phyloP scores from a whole-genome alignment of 768 basidiomycete species.

The Cubamyces lactineus region DNA sequence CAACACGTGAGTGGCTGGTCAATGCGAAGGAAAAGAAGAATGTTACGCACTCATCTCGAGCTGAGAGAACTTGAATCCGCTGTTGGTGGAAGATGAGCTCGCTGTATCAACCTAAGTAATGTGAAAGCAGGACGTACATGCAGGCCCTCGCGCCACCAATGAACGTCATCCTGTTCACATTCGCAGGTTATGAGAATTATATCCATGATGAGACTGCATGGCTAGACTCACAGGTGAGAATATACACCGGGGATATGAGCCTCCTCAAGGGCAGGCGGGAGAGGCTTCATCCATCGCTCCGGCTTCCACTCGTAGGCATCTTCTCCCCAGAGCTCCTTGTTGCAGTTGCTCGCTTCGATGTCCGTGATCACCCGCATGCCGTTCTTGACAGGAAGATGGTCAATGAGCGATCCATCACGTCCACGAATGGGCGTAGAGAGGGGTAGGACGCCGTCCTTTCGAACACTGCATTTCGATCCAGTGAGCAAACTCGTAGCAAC shows the following conservation, averaged over 20 bases:
- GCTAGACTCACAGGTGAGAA: slow-evolving; percentile 14
- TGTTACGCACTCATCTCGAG: slow-evolving; percentile 27
- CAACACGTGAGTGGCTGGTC: not conserved
- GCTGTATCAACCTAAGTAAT: not conserved
- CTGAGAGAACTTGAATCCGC: slow-evolving; percentile 31
- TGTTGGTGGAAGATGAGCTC: not conserved
- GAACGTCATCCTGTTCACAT: slow-evolving; percentile 29
- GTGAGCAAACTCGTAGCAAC: too few species aligned
- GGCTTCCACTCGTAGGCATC: slow-evolving; percentile 53
- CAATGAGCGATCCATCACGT: slow-evolving; percentile 40
- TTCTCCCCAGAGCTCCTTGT: slow-evolving; percentile 46
- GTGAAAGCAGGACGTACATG: slow-evolving; percentile 22
- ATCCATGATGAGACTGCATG: not conserved
- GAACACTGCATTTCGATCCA: not conserved
- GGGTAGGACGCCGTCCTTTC: slow-evolving; percentile 56
- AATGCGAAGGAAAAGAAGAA: too few species aligned
- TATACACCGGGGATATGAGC: slow-evolving; percentile 21
- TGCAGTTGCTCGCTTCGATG: slow-evolving; percentile 50
- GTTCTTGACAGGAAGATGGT: slow-evolving; percentile 46
- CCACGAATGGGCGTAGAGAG: slow-evolving; percentile 50
- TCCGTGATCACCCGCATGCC: slow-evolving; percentile 48
- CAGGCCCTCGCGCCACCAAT: slow-evolving; percentile 27
- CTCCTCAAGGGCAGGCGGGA: slow-evolving; percentile 10
- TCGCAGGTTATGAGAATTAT: not conserved
- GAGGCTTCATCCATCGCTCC: slow-evolving; percentile 19